Evolutionary conservation across 1,284 basidiomycete species (phyloP), one percentile per base, ranked within the genome.

Genomic region (Mycosarcoma mackinlayi): DNA sequence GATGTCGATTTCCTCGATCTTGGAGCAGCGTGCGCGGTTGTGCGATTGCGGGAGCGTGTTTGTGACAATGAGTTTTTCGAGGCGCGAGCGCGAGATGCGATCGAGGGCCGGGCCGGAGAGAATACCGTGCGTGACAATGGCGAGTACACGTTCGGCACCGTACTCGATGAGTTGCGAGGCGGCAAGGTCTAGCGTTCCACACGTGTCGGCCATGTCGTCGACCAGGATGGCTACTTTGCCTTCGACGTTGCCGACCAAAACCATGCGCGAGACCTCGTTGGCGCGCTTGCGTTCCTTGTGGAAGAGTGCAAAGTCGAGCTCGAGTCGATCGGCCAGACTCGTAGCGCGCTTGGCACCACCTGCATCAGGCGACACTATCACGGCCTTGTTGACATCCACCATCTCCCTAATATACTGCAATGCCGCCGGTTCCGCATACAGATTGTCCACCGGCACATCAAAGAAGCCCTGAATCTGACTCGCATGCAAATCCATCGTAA

Each of bases 261-360:
- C 90, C 96, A 99, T 99, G 60, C 96, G 90, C 49, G 94, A 97
- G 19, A 99, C 95, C 80, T 98, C 93, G 85, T 98, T 98, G 35
- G 95, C 96, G 87, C 96, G 98, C 85, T 98, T 98, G 62, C 96
- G 91, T 85, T 99, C 96, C 84, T 99, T 99, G 89, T 99, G 96
- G 87, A 98, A 98, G 57, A 99, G 86, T 28, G 96, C 96, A 86
- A 99, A 98, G 83, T 98, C 96, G 74, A 98, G 91, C 47, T 95
- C 93, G 60, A 98, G 87, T 46, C 93, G 89, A 84, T 98, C 96
- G 16, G 96, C 96, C 74, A 99, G 94, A 28, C 94, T 94, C 11
- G 96, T 98, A 19, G 95, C 96, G 77, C 96, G 88, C 87, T 98
- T 98, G 41, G 96, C 96, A 50, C 96, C 96, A 62, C 96, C 96